phyloP scores from a whole-genome alignment of 441 rosid species.

The Biscutella auriculata region DNA sequence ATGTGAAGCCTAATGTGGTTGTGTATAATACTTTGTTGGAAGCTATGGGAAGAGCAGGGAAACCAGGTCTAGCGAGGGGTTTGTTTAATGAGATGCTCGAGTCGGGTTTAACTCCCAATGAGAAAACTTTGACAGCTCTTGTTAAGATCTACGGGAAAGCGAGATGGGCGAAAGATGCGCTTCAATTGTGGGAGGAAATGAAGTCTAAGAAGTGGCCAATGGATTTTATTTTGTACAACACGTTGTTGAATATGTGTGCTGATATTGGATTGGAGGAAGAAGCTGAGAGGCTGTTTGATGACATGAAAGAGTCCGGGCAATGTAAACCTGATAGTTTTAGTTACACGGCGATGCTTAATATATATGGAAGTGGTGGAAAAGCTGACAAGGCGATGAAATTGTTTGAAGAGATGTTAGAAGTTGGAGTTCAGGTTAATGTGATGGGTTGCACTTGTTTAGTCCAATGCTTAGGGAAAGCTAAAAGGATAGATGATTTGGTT shows the following conservation, averaged over 20 bases:
- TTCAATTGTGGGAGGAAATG: conserved; percentile 69
- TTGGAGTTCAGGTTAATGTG: conserved; percentile 52
- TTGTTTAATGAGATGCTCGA: conserved; percentile 72
- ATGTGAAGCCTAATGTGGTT: conserved; percentile 73
- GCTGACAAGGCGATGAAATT: conserved; percentile 55
- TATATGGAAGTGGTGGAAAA: conserved; percentile 66
- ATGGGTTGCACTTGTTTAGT: conserved; percentile 90
- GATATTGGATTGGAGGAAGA: conserved; percentile 81
- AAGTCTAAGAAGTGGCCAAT: conserved; percentile 61
- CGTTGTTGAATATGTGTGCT: conserved; percentile 85
- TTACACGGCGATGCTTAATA: conserved; percentile 78
- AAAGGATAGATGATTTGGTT: conserved; percentile 59
- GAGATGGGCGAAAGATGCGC: conserved; percentile 80
- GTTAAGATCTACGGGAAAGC: conserved; percentile 87
- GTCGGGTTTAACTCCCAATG: conserved; percentile 57
- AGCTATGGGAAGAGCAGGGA: conserved; percentile 84
- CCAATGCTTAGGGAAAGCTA: conserved; percentile 68
- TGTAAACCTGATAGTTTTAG: conserved; percentile 76
- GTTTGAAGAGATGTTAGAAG: conserved; percentile 53
- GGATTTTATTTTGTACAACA: conserved; percentile 76
- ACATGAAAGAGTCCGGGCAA: conserved; percentile 53
- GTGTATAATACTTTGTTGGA: conserved; percentile 82
- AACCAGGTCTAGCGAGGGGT: conserved; percentile 73
- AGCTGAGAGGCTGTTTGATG: conserved; percentile 68
- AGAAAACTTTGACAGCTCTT: conserved; percentile 70